Evolutionary conservation across 768 basidiomycete species (phyloP), one percentile per base, ranked within the genome.

Genomic region (Gloeopeniophorella convolvens): DNA sequence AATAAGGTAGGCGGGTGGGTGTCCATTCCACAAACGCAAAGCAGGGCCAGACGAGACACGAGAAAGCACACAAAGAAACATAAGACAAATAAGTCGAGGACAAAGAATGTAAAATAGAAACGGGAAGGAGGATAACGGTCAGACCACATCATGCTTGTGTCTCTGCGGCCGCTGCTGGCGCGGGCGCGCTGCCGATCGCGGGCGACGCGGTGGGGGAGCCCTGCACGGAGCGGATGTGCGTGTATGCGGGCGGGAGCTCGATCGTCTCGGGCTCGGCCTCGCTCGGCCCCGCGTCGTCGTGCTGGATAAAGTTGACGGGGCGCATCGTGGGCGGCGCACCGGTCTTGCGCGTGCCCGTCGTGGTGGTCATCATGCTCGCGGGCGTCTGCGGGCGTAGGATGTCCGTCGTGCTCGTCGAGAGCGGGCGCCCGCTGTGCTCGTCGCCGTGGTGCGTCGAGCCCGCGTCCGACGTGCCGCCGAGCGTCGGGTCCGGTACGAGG

Each of bases 191-290:
- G 2, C 41, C 15, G 3, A 42, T 16, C 15, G 30, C 11, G 16
- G 46, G 30, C 42, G 33, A 0, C 15, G 40, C 34, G 21, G 28
- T 40, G 15, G 46, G 46, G 28, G 41, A 37, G 12, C 21, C 23
- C 23, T 31, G 28, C 18, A 20, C 5, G 16, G 36, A 35, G 12
- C 57, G 57, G 40, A 89, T 71, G 53, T 85, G 77, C 23, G 83
- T 87, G 65, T 91, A 91, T 26, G 86, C 86, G 2, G 88, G 88
- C 12, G 88, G 88, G 42, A 91, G 72, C 65, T 91, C 89, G 39
- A 91, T 78, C 35, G 86, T 89, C 65, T 86, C 88, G 13, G 77
- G 62, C 56, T 79, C 76, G 7, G 66, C 65, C 49, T 73, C 75
- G 5, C 80, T 75, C 7, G 67, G 67, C 1, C 89, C 88, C 0